Base-by-base conservation (phyloP, 352 stramenopile species). In the Blastocystis sp. region DNA sequence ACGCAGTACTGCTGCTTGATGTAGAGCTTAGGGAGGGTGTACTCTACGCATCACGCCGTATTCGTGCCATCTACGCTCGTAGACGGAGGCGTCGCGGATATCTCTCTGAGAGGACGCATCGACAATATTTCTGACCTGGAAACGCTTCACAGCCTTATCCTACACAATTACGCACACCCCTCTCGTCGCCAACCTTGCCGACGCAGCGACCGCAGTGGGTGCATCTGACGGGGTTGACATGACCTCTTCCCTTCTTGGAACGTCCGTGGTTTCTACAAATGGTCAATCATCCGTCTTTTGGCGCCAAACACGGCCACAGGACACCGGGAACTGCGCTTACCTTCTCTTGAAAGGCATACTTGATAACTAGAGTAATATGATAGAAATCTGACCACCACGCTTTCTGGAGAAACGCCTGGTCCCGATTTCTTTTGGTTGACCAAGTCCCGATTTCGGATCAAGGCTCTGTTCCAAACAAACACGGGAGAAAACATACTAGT, bases 1-100 rank as follows among this genome's bases (percentile, higher is more conserved):
- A 99, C 95, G 91, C 95, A 98, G 94, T 99, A 99, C 92, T 98
- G 98, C 95, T 98, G 98, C 95, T 99, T 99, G 91, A 99, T 97
- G 94, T 99, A 99, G 89, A 99, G 95, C 94, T 99, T 99, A 89
- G 97, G 97, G 89, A 99, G 92, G 87, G 95, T 94, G 92, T 99
- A 99, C 91, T 97, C 97, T 88, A 69, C 42, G 1, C 65, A 59
- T 66, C 17, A 77, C 34, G 19, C 28, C 24, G 14, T 1, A 19
- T 10, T 10, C 24, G 10, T 9, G 42, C 43, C 24, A 38, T 10
- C 52, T 52, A 84, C 74, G 74, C 38, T 98, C 95, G 93, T 98
- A 98, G 87, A 98, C 96, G 43, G 94, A 98, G 59, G 95, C 94
- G 90, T 99, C 96, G 92, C 97, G 97, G 90, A 99, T 95, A 92